Base-by-base conservation (phyloP, 495 filamentous ascomycete species). In the Tuber indicum region DNA sequence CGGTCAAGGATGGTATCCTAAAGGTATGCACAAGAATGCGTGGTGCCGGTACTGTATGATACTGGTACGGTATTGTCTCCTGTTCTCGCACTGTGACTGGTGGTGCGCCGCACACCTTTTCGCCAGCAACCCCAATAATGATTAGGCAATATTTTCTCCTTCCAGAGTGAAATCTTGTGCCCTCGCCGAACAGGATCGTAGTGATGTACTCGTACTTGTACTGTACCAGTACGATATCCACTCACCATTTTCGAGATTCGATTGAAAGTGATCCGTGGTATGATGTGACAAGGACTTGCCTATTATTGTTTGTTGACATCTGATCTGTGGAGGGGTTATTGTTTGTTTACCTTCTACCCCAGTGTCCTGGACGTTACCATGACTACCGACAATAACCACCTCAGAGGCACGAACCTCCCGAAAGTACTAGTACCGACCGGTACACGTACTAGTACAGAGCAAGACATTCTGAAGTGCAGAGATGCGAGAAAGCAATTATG, bases 391-490 rank as follows among this genome's bases (percentile, higher is more conserved):
- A 66, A 36, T 3, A 12, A 26, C 58, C 14, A 66, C 58, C 16
- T 32, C 58, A 66, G 32, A 17, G 26, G 26, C 58, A 17, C 58
- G 12, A 66, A 17, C 58, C 58, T 36, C 26, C 26, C 3, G 7
- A 26, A 14, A 19, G 26, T 3, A 32, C 32, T 32, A 32, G 32
- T 32, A 32, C 32, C 32, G 32, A 32, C 32, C 32, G 32, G 32
- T 32, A 32, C 32, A 32, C 32, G 32, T 32, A 32, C 32, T 32
- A 32, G 32, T 32, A 14, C 26, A 36, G 58, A 66, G 26, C 5
- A 66, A 66, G 58, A 66, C 58, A 66, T 66, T 36, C 58, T 66
- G 58, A 36, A 36, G 58, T 66, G 16, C 58, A 66, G 58, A 66
- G 58, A 66, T 36, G 58, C 58, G 32, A 32, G 58, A 66, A 66